phyloP scores from a whole-genome alignment of 2,329 filamentous ascomycete genomes.

The Fusarium sulawesiense region DNA sequence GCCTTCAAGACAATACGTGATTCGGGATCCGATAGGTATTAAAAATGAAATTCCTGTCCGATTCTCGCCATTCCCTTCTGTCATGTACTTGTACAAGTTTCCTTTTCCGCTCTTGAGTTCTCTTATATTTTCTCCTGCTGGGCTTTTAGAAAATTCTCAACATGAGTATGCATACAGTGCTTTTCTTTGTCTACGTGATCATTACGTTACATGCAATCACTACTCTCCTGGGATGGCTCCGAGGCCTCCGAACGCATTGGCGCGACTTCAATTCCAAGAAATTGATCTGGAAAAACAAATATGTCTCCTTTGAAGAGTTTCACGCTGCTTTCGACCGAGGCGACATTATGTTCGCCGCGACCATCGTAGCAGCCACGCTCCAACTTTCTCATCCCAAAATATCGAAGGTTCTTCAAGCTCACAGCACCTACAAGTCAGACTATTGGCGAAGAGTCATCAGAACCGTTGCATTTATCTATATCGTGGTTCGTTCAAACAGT shows the following conservation, averaged over 20 bases:
- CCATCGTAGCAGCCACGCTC: fast-evolving
- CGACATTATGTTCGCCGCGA: neutral
- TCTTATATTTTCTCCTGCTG: too few species aligned
- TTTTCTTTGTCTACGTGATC: neutral
- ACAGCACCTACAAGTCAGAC: neutral
- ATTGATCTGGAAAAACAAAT: neutral
- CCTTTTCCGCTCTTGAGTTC: too few species aligned
- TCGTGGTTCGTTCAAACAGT: neutral
- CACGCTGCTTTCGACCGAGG: neutral
- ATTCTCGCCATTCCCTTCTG: too few species aligned
- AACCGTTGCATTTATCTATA: neutral
- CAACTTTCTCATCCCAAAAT: neutral
- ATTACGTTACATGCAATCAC: neutral
- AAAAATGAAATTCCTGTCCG: too few species aligned
- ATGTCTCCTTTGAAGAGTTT: neutral
- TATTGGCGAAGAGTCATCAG: neutral
- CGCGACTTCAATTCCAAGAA: neutral
- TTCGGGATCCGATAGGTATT: too few species aligned
- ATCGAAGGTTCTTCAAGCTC: neutral
- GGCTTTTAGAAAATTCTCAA: too few species aligned
- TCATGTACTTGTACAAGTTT: too few species aligned
- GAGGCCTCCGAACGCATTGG: neutral
- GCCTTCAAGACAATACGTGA: too few species aligned
- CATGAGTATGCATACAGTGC: neutral
- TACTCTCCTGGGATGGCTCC: neutral